phyloP scores from a whole-genome alignment of 140 eudicot genomes.

The Stevia rebaudiana region DNA sequence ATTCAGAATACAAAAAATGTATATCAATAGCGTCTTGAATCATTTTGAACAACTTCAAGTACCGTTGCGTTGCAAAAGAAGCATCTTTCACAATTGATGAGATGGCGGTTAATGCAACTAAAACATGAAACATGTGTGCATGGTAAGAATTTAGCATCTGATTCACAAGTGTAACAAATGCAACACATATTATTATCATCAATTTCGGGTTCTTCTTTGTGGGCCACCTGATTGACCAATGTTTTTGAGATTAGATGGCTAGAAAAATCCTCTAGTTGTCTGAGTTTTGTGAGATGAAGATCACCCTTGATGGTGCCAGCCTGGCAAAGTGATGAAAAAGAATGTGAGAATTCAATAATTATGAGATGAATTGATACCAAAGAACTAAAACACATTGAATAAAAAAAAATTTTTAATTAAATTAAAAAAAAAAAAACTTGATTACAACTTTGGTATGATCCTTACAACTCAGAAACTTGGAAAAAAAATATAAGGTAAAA shows the following conservation, averaged over 20 bases:
- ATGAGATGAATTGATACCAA: neutral
- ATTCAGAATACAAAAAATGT: neutral
- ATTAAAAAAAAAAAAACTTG: no score
- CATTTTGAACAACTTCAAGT: constrained; percentile 37
- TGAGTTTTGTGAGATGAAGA: constrained; percentile 43
- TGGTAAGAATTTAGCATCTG: constrained; percentile 69
- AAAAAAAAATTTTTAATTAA: no score
- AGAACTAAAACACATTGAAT: no score
- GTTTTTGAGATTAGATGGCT: constrained; percentile 49
- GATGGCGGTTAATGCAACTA: constrained; percentile 90
- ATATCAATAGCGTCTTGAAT: constrained; percentile 16
- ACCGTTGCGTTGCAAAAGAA: constrained; percentile 93
- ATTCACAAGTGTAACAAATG: constrained; percentile 64
- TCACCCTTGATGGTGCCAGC: constrained; percentile 59
- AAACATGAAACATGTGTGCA: constrained; percentile 82
- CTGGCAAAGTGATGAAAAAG: constrained; percentile 33
- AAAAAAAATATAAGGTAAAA: no score
- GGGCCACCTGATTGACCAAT: constrained; percentile 23
- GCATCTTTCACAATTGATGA: constrained; percentile 87
- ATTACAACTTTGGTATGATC: no score
- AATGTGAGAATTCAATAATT: neutral
- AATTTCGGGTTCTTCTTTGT: constrained; percentile 44
- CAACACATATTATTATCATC: constrained; percentile 59
- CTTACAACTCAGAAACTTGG: no score
- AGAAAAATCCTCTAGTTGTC: constrained; percentile 69